A percentile compares a stretch with the other conserved stretches of the same genome.
phyloP scores from a whole-genome alignment of 2,329 filamentous ascomycete species.

The Metarhizium album region DNA sequence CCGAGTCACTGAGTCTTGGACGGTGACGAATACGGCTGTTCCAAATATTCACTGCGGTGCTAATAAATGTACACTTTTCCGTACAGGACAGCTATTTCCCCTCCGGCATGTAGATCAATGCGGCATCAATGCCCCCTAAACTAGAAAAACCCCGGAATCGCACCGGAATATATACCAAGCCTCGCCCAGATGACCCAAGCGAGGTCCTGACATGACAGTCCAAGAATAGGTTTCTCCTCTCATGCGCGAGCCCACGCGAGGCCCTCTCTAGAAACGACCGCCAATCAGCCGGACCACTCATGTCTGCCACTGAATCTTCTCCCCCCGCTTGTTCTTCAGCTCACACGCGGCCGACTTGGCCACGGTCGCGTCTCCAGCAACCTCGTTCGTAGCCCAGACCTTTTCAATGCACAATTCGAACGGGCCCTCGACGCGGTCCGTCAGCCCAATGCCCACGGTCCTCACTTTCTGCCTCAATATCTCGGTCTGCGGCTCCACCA shows the following conservation, averaged over 20 bases:
- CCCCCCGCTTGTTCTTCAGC: constrained; percentile 26
- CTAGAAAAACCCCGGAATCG: not conserved
- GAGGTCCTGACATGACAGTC: not conserved
- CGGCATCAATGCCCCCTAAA: not conserved
- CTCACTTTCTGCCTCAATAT: constrained; percentile 77
- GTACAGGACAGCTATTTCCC: not conserved
- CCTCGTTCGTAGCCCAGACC: constrained; percentile 78
- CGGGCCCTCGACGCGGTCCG: constrained; percentile 77
- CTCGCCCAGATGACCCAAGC: not conserved
- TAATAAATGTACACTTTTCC: not conserved
- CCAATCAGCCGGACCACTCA: not conserved
- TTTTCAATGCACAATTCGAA: constrained; percentile 79
- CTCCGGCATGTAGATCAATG: not conserved
- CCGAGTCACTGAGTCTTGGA: constrained; percentile 19
- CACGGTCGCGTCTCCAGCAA: constrained; percentile 13
- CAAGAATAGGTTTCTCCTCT: not conserved
- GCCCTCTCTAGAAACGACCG: not conserved
- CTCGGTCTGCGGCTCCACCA: constrained; percentile 86
- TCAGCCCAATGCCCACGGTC: constrained; percentile 78
- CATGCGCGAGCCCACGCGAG: too few species aligned
- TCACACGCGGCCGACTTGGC: constrained; percentile 14
- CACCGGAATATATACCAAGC: not conserved
- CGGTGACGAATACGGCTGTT: constrained; percentile 1
- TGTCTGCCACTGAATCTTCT: constrained; percentile 26
- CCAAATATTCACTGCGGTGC: not conserved